Percentiles rank a stretch among this genome's conserved stretches.
Evolutionary conservation across 2,329 filamentous ascomycete species (phyloP).

Genomic region (Penicillium sumatraense): DNA sequence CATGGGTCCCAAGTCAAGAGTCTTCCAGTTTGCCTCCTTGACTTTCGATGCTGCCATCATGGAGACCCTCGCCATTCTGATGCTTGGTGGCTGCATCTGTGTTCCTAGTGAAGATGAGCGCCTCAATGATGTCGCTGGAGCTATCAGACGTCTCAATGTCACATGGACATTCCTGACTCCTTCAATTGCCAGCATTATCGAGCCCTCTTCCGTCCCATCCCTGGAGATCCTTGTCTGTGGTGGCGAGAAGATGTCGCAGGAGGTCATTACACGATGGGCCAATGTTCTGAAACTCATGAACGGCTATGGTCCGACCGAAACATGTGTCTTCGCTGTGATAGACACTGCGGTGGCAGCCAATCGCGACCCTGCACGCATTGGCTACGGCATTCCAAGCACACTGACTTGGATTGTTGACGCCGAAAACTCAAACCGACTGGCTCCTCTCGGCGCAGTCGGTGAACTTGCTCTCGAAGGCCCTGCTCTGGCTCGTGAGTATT

Average conservation of each 20-base stretch:
- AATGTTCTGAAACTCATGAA: slow-evolving; percentile 43
- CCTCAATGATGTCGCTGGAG: slow-evolving; percentile 53
- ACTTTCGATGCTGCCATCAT: slow-evolving; percentile 51
- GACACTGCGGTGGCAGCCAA: slow-evolving; percentile 33
- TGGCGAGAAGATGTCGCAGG: slow-evolving; percentile 69
- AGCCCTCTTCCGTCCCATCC: slow-evolving; percentile 44
- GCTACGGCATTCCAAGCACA: slow-evolving; percentile 32
- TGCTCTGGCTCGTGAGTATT: slow-evolving; percentile 44
- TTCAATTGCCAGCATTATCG: slow-evolving; percentile 46
- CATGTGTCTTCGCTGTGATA: slow-evolving; percentile 36
- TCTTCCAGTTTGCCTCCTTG: slow-evolving; percentile 52
- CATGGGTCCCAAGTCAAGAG: slow-evolving; percentile 31
- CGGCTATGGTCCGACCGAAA: slow-evolving; percentile 45
- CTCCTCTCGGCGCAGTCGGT: slow-evolving; percentile 43
- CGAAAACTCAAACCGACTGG: slow-evolving; percentile 34
- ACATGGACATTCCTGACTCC: slow-evolving; percentile 54
- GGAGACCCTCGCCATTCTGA: slow-evolving; percentile 44
- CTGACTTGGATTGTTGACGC: slow-evolving; percentile 42
- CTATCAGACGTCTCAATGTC: slow-evolving; percentile 55
- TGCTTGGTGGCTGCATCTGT: slow-evolving; percentile 53
- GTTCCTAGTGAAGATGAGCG: slow-evolving; percentile 53
- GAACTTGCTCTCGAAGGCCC: slow-evolving; percentile 46
- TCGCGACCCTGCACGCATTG: slow-evolving; percentile 31
- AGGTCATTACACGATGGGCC: slow-evolving; percentile 73
- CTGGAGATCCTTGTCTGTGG: slow-evolving; percentile 50